Evolutionary conservation across 108 stramenopile species (phyloP).

Genomic region (Aurantiochytrium sp.): DNA sequence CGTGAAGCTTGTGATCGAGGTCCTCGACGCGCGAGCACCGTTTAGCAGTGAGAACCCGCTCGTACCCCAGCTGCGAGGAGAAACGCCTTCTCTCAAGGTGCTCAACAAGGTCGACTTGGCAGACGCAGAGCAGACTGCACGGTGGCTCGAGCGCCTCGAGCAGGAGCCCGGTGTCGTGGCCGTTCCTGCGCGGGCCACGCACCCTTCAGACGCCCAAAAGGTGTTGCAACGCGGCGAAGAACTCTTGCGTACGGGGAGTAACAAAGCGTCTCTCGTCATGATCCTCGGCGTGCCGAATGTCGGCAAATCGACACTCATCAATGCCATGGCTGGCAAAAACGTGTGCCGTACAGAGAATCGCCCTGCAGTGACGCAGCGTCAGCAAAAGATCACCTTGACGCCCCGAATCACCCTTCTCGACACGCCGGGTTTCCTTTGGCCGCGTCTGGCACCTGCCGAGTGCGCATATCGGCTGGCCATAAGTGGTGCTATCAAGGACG

Average conservation of each 20-base stretch:
- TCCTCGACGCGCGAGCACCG: not conserved
- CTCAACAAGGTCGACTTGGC: not conserved
- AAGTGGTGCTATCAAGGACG: not conserved
- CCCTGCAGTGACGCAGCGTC: not conserved
- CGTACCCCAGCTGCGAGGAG: not conserved
- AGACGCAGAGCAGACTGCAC: not conserved
- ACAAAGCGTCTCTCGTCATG: not conserved
- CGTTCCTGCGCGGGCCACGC: not conserved
- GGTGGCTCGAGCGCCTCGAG: not conserved
- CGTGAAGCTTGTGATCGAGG: not conserved
- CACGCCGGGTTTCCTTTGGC: slow-evolving; percentile 7
- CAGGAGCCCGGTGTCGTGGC: not conserved
- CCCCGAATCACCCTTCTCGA: not conserved
- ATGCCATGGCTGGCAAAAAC: not conserved
- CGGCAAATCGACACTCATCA: not conserved
- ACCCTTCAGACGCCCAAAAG: not conserved
- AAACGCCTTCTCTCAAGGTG: not conserved
- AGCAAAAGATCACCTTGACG: not conserved
- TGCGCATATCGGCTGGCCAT: not conserved
- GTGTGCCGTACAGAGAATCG: not conserved
- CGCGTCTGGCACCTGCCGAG: not conserved
- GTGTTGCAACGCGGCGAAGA: not conserved
- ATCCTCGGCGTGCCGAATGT: not conserved
- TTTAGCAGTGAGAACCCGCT: slow-evolving; percentile 9
- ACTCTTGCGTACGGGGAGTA: not conserved